A percentile compares a stretch with the other conserved stretches of the same genome.
These are phyloP conservation scores for Sarcomyxa edulis DNA, from an alignment of 768 basidiomycete species.

Conservation along the genomic window DNA sequence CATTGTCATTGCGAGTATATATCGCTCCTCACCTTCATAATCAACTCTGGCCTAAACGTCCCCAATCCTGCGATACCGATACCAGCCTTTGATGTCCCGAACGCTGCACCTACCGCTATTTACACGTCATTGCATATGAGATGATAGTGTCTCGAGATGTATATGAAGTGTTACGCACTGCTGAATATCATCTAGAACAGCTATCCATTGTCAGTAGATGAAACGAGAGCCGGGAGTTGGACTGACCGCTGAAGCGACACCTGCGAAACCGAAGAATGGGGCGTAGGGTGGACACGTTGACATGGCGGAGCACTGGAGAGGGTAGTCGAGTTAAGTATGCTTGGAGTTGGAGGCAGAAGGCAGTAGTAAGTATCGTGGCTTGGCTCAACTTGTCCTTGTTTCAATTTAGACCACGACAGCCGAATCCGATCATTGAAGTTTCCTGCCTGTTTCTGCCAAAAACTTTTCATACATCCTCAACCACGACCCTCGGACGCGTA, in stretches of 20 bases:
- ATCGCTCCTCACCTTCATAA: slow-evolving; percentile 79
- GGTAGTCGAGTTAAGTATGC: no score
- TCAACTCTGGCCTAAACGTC: slow-evolving; percentile 89
- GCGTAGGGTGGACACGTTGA: slow-evolving; percentile 87
- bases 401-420: no score
- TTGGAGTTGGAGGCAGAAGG: no score
- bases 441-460: no score
- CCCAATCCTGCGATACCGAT: slow-evolving; percentile 96
- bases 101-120: slow-evolving; percentile 88
- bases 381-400: no score
- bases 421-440: no score
- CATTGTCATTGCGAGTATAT: slow-evolving; percentile 1
- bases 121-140: slow-evolving; percentile 9
- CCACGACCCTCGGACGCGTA: no score
- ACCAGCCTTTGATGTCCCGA: slow-evolving; percentile 94
- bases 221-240: not conserved
- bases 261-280: slow-evolving; percentile 97
- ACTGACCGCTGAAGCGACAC: slow-evolving; percentile 88
- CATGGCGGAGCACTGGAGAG: slow-evolving; percentile 28
- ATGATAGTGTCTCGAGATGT: slow-evolving; percentile 4
- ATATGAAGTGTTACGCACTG: slow-evolving; percentile 51
- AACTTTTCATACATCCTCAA: no score
- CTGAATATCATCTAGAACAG: slow-evolving; percentile 83
- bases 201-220: slow-evolving; percentile 2
- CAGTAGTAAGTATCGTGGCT: no score